A percentile compares a stretch with the other conserved stretches of the same genome.
These are phyloP conservation scores for Pezicula carpinea DNA, from an alignment of 2,329 filamentous ascomycete species.

Conservation along the genomic window DNA sequence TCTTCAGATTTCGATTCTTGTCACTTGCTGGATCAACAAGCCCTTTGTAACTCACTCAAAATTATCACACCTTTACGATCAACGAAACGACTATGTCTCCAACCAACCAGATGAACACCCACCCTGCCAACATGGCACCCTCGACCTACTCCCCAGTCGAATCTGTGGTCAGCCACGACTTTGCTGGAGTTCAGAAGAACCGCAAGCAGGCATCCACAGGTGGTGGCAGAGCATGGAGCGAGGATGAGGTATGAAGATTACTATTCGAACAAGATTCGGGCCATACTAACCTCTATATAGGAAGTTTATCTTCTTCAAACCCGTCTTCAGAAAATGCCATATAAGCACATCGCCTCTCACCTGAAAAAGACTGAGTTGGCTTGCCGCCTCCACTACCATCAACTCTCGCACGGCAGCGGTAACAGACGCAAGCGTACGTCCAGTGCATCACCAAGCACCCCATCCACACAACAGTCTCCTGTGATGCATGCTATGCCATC, in stretches of 20 bases:
- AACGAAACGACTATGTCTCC: slow-evolving; percentile 27
- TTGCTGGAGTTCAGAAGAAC: slow-evolving; percentile 54
- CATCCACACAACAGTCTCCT: slow-evolving; percentile 45
- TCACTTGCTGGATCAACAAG: slow-evolving; percentile 27
- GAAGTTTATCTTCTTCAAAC: slow-evolving; percentile 81
- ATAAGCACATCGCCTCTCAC: slow-evolving; percentile 83
- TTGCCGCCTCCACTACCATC: slow-evolving; percentile 83
- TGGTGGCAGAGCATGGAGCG: slow-evolving; percentile 77
- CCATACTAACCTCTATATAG: slow-evolving; percentile 36
- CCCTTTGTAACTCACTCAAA: slow-evolving; percentile 15
- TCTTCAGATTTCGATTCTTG: slow-evolving; percentile 23
- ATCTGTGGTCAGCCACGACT: slow-evolving; percentile 52
- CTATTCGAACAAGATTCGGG: not conserved
- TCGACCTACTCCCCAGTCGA: slow-evolving; percentile 38
- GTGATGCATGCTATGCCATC: slow-evolving; percentile 44
- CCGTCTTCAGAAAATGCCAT: slow-evolving; percentile 82
- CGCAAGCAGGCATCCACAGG: slow-evolving; percentile 66
- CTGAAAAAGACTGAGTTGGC: slow-evolving; percentile 85
- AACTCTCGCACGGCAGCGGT: slow-evolving; percentile 70
- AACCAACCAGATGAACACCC: slow-evolving; percentile 29
- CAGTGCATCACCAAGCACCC: slow-evolving; percentile 64
- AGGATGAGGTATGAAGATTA: slow-evolving; percentile 63
- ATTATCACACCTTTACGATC: slow-evolving; percentile 20
- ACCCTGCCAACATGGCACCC: slow-evolving; percentile 21
- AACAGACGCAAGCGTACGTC: slow-evolving; percentile 73